Evolutionary conservation across 2,329 filamentous ascomycete species (phyloP).

Genomic region (Talaromyces amestolkiae): DNA sequence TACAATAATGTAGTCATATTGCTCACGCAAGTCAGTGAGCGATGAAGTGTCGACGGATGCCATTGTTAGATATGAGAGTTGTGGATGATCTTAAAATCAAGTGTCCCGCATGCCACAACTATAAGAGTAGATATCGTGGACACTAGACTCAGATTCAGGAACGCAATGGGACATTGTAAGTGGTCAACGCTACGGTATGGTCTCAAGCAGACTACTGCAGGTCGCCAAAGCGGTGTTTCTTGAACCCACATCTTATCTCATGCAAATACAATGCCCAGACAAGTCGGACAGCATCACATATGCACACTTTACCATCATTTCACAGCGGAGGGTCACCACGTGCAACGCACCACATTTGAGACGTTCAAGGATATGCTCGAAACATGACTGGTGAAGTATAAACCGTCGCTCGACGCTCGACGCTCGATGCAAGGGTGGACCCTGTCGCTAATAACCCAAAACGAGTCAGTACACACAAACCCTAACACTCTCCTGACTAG

Average conservation of each 20-base stretch:
- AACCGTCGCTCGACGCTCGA: neutral
- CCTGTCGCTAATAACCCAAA: neutral
- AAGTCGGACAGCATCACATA: neutral
- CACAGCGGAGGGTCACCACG: neutral
- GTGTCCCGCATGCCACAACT: neutral
- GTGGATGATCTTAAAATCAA: neutral
- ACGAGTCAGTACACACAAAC: neutral
- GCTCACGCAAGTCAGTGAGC: conserved; percentile 10
- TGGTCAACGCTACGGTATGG: neutral
- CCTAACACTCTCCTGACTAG: neutral
- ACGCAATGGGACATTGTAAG: neutral
- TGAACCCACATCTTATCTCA: neutral
- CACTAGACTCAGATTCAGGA: neutral
- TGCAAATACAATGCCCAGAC: neutral
- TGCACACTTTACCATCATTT: neutral
- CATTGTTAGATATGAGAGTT: neutral
- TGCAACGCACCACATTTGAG: neutral
- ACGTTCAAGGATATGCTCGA: neutral
- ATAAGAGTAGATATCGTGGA: neutral
- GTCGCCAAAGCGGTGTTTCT: neutral
- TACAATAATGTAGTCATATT: conserved; percentile 11
- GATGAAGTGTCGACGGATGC: neutral
- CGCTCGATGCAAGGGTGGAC: neutral
- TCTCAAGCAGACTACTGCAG: neutral
- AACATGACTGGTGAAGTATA: neutral